phyloP scores from a whole-genome alignment of 805 yeast genomes.

The Metschnikowia noctiluminum region DNA sequence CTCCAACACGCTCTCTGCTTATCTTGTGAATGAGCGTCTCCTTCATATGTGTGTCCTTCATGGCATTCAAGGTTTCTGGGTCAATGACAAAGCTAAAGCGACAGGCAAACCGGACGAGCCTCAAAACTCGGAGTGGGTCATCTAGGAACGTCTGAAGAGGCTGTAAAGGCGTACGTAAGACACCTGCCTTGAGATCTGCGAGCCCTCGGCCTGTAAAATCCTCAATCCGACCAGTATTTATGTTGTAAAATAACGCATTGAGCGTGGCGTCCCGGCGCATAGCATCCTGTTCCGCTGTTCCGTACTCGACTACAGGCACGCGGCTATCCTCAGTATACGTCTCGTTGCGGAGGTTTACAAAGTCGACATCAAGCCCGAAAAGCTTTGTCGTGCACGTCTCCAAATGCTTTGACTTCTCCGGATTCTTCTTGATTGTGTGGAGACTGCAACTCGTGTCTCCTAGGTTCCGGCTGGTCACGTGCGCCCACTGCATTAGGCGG shows the following conservation, averaged over 20 bases:
- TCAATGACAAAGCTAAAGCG: slow-evolving; percentile 70
- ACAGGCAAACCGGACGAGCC: slow-evolving; percentile 83
- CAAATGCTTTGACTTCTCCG: slow-evolving; percentile 92
- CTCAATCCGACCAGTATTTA: slow-evolving; percentile 65
- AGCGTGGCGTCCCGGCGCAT: slow-evolving; percentile 91
- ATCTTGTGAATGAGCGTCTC: slow-evolving; percentile 65
- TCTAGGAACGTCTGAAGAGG: slow-evolving; percentile 85
- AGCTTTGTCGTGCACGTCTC: slow-evolving; percentile 94
- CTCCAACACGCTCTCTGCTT: slow-evolving; percentile 86
- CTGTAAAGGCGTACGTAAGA: slow-evolving; percentile 82
- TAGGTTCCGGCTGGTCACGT: slow-evolving; percentile 24
- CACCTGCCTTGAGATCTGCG: slow-evolving; percentile 63
- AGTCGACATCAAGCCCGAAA: slow-evolving; percentile 83
- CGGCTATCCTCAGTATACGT: slow-evolving; percentile 79
- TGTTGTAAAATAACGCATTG: slow-evolving; percentile 87
- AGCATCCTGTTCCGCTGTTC: slow-evolving; percentile 92
- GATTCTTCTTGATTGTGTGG: slow-evolving; percentile 86
- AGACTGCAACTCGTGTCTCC: slow-evolving; percentile 36
- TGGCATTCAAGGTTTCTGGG: slow-evolving; percentile 53
- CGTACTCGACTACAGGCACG: slow-evolving; percentile 79
- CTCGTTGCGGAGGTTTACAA: slow-evolving; percentile 87
- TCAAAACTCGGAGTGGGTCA: slow-evolving; percentile 87
- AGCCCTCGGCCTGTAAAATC: slow-evolving; percentile 81
- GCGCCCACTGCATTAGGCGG: slow-evolving; percentile 51
- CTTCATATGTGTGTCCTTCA: slow-evolving; percentile 59